These are phyloP conservation scores for Kurtzmaniella cleridarum DNA, from an alignment of 805 yeast species.

Conservation along the genomic window DNA sequence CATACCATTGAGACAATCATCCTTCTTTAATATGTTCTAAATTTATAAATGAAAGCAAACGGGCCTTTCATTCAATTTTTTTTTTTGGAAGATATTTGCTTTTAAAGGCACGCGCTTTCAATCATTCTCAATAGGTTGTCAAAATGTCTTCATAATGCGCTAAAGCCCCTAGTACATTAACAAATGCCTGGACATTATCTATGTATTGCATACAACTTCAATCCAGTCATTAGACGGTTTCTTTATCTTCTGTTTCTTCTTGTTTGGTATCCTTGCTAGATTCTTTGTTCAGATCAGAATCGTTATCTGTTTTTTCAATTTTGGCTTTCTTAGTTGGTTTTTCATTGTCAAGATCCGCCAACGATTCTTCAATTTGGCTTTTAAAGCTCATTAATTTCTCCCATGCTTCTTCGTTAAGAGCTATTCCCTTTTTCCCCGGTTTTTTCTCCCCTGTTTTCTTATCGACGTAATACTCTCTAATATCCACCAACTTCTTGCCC, in stretches of 20 bases:
- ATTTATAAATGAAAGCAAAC: too few relatives aligned
- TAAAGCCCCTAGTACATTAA: too few relatives aligned
- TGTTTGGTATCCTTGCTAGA: background rate
- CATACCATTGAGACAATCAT: too few relatives aligned
- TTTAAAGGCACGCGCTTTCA: too few relatives aligned
- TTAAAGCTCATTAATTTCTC: constrained; percentile 38
- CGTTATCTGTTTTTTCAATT: constrained; percentile 2
- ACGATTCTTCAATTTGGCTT: constrained; percentile 47
- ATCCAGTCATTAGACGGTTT: too few relatives aligned
- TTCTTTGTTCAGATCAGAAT: background rate
- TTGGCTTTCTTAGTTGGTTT: constrained; percentile 3
- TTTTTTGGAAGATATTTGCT: too few relatives aligned
- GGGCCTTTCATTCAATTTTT: too few relatives aligned
- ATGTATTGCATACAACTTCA: too few relatives aligned
- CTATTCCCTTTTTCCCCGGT: constrained; percentile 80
- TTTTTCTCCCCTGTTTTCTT: constrained; percentile 53
- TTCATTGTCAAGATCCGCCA: constrained; percentile 27
- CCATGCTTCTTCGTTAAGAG: constrained; percentile 57
- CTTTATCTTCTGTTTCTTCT: constrained; percentile 4
- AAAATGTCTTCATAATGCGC: too few relatives aligned
- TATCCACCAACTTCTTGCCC: constrained; percentile 64
- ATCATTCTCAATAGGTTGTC: too few relatives aligned
- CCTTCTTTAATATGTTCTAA: too few relatives aligned
- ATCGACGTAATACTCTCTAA: constrained; percentile 69
- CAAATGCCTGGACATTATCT: too few relatives aligned